Conservation (phyloP, 148 eudicot species). For the Linanthus parryae region DNA sequence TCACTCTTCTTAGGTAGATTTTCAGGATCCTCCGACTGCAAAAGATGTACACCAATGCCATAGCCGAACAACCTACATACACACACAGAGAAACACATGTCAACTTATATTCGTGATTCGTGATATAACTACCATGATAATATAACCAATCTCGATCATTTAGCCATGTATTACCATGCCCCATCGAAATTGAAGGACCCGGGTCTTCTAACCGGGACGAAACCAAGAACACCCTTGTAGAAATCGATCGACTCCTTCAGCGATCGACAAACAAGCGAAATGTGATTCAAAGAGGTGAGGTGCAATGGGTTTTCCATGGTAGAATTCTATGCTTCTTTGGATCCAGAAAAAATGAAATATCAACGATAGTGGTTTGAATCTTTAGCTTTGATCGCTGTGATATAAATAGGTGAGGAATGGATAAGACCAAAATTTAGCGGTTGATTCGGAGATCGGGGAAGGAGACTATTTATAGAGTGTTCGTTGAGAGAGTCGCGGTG, state of each 20-base stretch:
- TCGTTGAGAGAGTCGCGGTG: no score
- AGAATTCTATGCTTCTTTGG: no score
- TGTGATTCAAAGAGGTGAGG: slow-evolving; percentile 1
- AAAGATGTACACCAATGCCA: slow-evolving; percentile 15
- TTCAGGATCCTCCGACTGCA: slow-evolving; percentile 9
- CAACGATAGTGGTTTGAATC: no score
- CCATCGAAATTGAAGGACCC: slow-evolving; percentile 18
- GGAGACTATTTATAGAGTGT: no score
- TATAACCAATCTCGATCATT: background rate
- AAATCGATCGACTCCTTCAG: slow-evolving; percentile 15
- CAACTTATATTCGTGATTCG: no score
- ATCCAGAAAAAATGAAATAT: no score
- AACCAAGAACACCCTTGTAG: slow-evolving; percentile 18
- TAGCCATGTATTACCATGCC: slow-evolving; percentile 2
- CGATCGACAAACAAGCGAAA: slow-evolving; percentile 17
- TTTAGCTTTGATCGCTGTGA: no score
- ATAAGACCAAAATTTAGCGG: no score
- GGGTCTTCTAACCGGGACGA: slow-evolving; percentile 15
- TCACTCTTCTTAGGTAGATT: background rate
- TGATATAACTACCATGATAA: no score
- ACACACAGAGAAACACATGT: background rate
- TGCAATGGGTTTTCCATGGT: slow-evolving; percentile 1
- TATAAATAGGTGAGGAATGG: no score
- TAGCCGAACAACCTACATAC: slow-evolving; percentile 5
- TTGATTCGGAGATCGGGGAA: no score